phyloP scores from a whole-genome alignment of 768 basidiomycete species.

The Thelephora ganbajun region DNA sequence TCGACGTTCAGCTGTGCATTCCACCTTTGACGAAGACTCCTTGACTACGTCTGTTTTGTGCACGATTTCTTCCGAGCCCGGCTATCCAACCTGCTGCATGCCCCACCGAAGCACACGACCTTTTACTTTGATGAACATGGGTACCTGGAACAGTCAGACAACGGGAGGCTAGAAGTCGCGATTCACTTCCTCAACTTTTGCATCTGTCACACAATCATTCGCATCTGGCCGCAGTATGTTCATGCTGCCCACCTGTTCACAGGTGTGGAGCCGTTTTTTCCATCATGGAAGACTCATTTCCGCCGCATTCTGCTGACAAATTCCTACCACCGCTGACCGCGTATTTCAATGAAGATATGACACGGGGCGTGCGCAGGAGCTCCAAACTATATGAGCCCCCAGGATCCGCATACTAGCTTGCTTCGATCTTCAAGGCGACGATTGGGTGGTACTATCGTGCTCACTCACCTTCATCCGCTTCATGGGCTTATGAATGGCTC shows the following conservation, averaged over 20 bases:
- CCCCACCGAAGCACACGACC: not conserved
- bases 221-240: constrained; percentile 13
- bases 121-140: constrained; percentile 2
- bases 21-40: constrained; percentile 4
- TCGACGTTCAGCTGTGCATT: not conserved
- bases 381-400: not conserved
- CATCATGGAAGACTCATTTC: not conserved
- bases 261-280: too few relatives aligned
- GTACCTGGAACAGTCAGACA: constrained; percentile 5
- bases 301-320: not conserved
- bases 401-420: not conserved
- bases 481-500: constrained; percentile 13
- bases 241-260: constrained; percentile 8
- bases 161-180: constrained; percentile 14
- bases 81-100: constrained; percentile 1
- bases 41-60: constrained; percentile 7
- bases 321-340: constrained; percentile 2
- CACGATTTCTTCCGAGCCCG: constrained; percentile 2
- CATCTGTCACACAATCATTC: constrained; percentile 15
- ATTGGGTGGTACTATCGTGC: constrained; percentile 15
- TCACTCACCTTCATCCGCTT: constrained; percentile 8
- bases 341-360: constrained; percentile 1
- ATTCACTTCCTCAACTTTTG: constrained; percentile 18
- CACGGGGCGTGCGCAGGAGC: constrained; percentile 3
- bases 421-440: constrained; percentile 9